Base-by-base conservation (phyloP, 2,329 filamentous ascomycete genomes). In the Tolypocladium paradoxum region DNA sequence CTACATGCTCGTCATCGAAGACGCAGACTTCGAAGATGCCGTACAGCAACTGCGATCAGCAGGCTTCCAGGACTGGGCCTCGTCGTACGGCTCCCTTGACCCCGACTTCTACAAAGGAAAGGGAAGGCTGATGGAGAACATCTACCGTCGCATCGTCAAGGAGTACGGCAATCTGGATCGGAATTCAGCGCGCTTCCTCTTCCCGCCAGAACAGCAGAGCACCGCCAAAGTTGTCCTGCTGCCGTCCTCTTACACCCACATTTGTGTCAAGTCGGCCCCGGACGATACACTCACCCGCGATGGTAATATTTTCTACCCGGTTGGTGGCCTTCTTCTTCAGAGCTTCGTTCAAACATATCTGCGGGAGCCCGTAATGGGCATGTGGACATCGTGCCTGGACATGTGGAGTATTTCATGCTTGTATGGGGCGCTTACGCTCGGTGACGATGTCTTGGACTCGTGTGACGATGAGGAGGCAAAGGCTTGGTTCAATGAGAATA, bases 261-360 rank as follows among this genome's bases (percentile, higher is more conserved):
- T 49, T 38, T 16, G 16, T 7, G 11, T 49, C 34, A 29, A 16
- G 34, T 49, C 48, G 34, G 16, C 22, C 6, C 14, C 18, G 20
- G 18, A 24, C 31, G 27, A 18, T 31, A 2, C 40, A 14, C 1
- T 40, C 34, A 27, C 11, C 16, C 51, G 51, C 45, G 31, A 53
- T 16, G 27, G 48, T 16, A 50, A 50, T 50, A 53, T 53, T 16
- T 3, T 50, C 16, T 50, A 53, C 24, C 52, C 52, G 11, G 33
- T 50, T 38, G 20, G 37, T 16, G 24, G 48, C 40, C n/a, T 50
- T 48, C 52, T 53, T 22, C 48, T 53, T 29, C 33, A 33, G 50
- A 53, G 52, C 34, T 50, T 53, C 34, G 52, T 53, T 48, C 48
- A 38, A 48, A 53, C 52, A 14, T 18, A 47, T 18, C 33, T 53